These are phyloP conservation scores for Serendipita sp. DNA, from an alignment of 768 basidiomycete species.

Conservation along the genomic window DNA sequence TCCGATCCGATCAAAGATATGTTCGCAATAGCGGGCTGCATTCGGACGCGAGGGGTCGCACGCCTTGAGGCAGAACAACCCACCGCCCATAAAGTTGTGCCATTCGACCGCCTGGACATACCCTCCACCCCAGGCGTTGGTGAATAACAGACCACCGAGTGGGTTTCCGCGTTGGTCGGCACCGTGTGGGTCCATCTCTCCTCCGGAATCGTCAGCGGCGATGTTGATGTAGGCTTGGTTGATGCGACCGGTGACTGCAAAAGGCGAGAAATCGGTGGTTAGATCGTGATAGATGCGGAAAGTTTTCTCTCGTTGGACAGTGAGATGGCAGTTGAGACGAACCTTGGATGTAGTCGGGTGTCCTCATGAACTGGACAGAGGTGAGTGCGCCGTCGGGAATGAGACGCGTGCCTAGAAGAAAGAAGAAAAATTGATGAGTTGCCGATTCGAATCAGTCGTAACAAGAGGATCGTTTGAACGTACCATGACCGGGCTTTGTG, in stretches of 20 bases:
- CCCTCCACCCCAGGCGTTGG: constrained; percentile 27
- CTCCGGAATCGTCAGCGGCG: constrained; percentile 17
- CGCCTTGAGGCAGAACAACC: constrained; percentile 51
- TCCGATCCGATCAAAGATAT: constrained; percentile 61
- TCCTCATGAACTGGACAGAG: constrained; percentile 49
- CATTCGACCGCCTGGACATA: constrained; percentile 46
- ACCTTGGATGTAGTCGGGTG: constrained; percentile 24
- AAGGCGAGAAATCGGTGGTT: too few relatives aligned
- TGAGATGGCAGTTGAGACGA: too few relatives aligned
- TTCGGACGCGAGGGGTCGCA: constrained; percentile 46
- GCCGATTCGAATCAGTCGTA: too few relatives aligned
- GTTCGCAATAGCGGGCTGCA: constrained; percentile 42
- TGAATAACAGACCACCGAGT: constrained; percentile 54
- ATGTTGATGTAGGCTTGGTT: constrained; percentile 18
- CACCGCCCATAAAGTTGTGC: constrained; percentile 59
- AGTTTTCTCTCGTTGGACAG: too few relatives aligned
- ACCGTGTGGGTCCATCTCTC: constrained; percentile 19
- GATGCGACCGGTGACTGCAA: constrained; percentile 17
- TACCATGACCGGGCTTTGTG: constrained; percentile 12
- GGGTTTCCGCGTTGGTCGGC: constrained; percentile 56
- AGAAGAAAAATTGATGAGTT: too few relatives aligned
- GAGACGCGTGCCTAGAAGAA: constrained; percentile 39
- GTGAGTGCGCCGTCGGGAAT: constrained; percentile 48
- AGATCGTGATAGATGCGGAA: too few relatives aligned
- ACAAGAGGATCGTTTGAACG: neutral